Conservation (phyloP, 1,139 yeast genomes). For the Candida glucosophila region DNA sequence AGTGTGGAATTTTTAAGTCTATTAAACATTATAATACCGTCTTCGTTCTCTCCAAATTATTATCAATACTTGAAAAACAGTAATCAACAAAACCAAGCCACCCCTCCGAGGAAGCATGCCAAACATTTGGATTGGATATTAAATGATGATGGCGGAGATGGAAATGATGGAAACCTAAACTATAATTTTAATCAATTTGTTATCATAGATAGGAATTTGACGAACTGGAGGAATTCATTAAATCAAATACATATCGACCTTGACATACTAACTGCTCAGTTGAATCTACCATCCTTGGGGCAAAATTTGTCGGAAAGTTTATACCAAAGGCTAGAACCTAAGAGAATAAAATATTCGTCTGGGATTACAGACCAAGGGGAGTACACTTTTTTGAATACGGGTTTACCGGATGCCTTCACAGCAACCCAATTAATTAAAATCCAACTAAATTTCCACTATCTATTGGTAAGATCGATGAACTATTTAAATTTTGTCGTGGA, state of each 20-base stretch:
- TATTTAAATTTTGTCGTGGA: conserved; percentile 40
- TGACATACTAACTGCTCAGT: conserved; percentile 20
- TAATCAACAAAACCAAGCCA: conserved; percentile 8
- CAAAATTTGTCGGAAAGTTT: conserved; percentile 18
- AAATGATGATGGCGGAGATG: conserved; percentile 43
- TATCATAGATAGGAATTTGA: conserved; percentile 35
- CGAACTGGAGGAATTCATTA: conserved; percentile 36
- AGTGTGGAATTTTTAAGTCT: conserved; percentile 39
- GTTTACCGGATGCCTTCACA: conserved; percentile 33
- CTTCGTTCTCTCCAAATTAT: conserved; percentile 41
- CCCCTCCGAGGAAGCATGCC: conserved; percentile 14
- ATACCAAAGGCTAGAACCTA: conserved; percentile 22
- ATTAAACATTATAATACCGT: conserved; percentile 39
- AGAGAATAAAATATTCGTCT: conserved; percentile 9
- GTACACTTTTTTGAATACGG: conserved; percentile 21
- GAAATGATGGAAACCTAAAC: conserved; percentile 42
- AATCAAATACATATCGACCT: conserved; percentile 22
- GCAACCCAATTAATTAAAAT: conserved; percentile 36
- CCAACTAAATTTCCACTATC: conserved; percentile 38
- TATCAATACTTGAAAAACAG: conserved; percentile 36
- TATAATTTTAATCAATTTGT: conserved; percentile 39
- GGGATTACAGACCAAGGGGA: conserved; percentile 24
- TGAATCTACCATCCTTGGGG: conserved; percentile 28
- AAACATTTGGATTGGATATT: conserved; percentile 37
- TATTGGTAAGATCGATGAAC: conserved; percentile 36